Evolutionary conservation across 305 asterid genomes (phyloP), one percentile per base, ranked within the genome.

Genomic region (Fraxinus dipetala): DNA sequence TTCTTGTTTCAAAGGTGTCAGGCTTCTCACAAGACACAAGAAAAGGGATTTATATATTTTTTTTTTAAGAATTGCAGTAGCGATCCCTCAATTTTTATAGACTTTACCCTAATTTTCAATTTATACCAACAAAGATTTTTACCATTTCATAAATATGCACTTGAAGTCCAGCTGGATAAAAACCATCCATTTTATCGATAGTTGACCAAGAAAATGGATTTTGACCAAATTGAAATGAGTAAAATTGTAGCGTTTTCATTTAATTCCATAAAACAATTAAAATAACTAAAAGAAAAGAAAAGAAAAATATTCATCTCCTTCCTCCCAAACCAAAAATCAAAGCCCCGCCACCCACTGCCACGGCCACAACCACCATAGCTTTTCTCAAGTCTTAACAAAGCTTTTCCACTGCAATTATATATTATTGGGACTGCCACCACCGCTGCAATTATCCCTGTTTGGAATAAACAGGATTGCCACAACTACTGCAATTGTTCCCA

Each of bases 21-120:
- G 40, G 34, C 67, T 74, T 31, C 76, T 67, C 79, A 73, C 81
- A 61, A 77, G 81, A 56, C 81, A 38, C 69, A 78, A 34, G 76
- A 22, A 69, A 31, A 54, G 69, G 65, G 4, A 0, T 76, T 76
- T 11, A 20, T 65, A 24, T 36, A 6, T 36, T 6, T 36, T 7
- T 43, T 43, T 43, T 43, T 43, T 8, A 43, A 3, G 16, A 43
- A 43, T 43, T 43, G 16, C 4, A 45, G 56, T 6, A 45, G 18
- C n/a, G 6, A 0, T 13, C n/a, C 54, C 3, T 11, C 28, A 26
- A 26, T 40, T 40, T 40, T 9, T 34, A 1, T 43, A 43, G 16
- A 11, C 4, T 43, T 43, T 43, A 43, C 18, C 56, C 56, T 45
- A 45, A 45, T 1, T 5, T 45, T 45, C 18, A 45, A 45, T 13